Percentiles rank a stretch among this genome's conserved stretches.
phyloP scores from a whole-genome alignment of 441 rosid species.

The Daphne laureola region DNA sequence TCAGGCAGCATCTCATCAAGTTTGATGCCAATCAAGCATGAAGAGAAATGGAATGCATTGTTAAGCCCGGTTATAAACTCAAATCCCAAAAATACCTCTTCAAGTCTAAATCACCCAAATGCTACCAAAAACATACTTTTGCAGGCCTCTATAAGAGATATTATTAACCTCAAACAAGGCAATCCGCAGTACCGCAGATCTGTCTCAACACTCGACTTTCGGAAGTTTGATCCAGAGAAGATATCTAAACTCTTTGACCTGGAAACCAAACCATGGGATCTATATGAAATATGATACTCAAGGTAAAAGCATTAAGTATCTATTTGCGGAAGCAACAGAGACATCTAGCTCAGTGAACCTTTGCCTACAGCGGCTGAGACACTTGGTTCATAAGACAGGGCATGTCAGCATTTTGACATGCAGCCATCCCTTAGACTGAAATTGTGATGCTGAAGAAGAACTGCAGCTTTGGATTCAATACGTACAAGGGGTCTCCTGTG shows the following conservation, averaged over 20 bases:
- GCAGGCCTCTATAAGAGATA: constrained; percentile 52
- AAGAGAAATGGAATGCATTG: constrained; percentile 14
- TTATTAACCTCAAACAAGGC: constrained; percentile 33
- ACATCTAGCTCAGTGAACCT: no score
- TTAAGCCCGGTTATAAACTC: constrained; percentile 31
- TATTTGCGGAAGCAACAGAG: no score
- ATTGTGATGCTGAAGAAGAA: no score
- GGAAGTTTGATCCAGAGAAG: constrained; percentile 34
- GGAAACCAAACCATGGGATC: constrained; percentile 8
- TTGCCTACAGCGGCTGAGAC: no score
- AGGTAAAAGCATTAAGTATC: no score
- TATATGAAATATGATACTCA: no score
- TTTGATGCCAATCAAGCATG: constrained; percentile 16
- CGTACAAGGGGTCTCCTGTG: no score
- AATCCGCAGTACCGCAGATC: constrained; percentile 37
- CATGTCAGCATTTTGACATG: no score
- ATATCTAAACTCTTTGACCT: constrained; percentile 32
- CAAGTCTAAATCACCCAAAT: constrained; percentile 50
- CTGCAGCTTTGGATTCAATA: no score
- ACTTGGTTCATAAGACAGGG: no score
- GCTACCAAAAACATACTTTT: constrained; percentile 47
- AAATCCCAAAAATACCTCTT: constrained; percentile 9
- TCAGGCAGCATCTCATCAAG: constrained; percentile 23
- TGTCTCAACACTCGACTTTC: constrained; percentile 40
- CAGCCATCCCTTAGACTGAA: no score